phyloP scores from a whole-genome alignment of 805 yeast species.

The Pachysolen tannophilus region DNA sequence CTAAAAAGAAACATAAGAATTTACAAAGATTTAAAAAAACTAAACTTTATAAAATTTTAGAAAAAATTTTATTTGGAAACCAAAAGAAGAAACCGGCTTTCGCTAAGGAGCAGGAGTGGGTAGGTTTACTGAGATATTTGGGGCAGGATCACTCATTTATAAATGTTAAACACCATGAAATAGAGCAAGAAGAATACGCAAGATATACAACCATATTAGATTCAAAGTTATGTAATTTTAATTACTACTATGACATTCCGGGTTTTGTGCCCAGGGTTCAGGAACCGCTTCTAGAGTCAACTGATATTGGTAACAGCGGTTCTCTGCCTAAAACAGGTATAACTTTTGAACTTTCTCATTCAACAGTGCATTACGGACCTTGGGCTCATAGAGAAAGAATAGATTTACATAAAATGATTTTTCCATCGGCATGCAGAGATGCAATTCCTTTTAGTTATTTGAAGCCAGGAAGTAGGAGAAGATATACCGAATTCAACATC shows the following conservation, averaged over 20 bases:
- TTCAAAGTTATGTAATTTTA: conserved; percentile 43
- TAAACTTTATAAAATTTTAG: too few relatives aligned
- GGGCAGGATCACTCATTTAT: conserved; percentile 6
- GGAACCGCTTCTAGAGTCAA: conserved; percentile 28
- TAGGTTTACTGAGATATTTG: conserved; percentile 69
- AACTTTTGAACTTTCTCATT: conserved; percentile 47
- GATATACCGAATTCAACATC: conserved; percentile 47
- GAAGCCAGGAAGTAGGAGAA: conserved; percentile 43
- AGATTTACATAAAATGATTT: conserved; percentile 53
- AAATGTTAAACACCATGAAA: too few relatives aligned
- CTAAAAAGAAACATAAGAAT: conserved; percentile 2
- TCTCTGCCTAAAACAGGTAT: conserved; percentile 53
- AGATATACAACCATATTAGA: conserved; percentile 64
- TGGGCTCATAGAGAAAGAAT: conserved; percentile 89
- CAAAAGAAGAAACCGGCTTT: too few relatives aligned
- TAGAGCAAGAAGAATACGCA: conserved; percentile 73
- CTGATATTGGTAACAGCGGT: conserved; percentile 54
- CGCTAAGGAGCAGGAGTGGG: conserved; percentile 57
- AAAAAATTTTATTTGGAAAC: too few relatives aligned
- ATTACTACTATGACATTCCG: conserved; percentile 65
- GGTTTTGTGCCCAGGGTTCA: conserved; percentile 45
- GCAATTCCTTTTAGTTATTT: conserved; percentile 29
- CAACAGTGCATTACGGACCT: conserved; percentile 82
- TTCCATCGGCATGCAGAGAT: conserved; percentile 62
- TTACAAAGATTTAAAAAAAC: too few relatives aligned